Evolutionary conservation across 768 basidiomycete genomes (phyloP), one percentile per base, ranked within the genome.

Genomic region (Collybia sp.): DNA sequence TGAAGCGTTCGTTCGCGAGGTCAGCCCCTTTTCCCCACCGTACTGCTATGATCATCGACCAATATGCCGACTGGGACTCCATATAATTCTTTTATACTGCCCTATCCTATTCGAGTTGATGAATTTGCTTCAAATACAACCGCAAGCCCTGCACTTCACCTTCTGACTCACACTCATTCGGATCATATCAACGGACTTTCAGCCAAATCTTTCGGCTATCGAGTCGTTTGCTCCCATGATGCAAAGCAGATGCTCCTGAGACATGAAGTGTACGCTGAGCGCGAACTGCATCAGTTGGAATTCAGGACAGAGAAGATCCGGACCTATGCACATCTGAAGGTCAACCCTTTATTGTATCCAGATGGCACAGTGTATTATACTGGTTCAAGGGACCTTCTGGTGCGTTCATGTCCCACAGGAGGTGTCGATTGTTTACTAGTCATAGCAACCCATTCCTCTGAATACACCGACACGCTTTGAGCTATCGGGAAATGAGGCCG

Each of bases 131-230:
- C 64, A 37, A 58, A 64, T 8, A 43, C 61, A 25, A 54, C 62
- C 31, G 55, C 64, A 36, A 46, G 67, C 8, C 70, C 75, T 4
- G 63, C 74, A 4, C 71, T 93, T 10, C 80, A 90, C 60, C 77
- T 96, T n/a, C 76, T 96, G 44, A 82, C 86, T 0, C 93, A 96
- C 59, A 88, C 92, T 0, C 94, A 95, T 65, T 76, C 92, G 0
- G 93, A 95, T 64, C 93, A 96, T 58, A 74, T 92, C 43, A 66
- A 65, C 36, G 93, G 94, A 3, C 73, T 96, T 19, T 74, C 82
- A 15, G 77, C 87, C 17, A 79, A 82, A 47, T 83, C 82, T 0
- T 93, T 94, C 57, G 80, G 77, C 2, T 79, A 80, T 36, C 71
- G 68, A 2, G 79, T 96, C 8, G 64, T 88, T 45, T 94, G 92